Evolutionary conservation across 345 rosid genomes (phyloP).

Genomic region (Rhizophora apiculata): DNA sequence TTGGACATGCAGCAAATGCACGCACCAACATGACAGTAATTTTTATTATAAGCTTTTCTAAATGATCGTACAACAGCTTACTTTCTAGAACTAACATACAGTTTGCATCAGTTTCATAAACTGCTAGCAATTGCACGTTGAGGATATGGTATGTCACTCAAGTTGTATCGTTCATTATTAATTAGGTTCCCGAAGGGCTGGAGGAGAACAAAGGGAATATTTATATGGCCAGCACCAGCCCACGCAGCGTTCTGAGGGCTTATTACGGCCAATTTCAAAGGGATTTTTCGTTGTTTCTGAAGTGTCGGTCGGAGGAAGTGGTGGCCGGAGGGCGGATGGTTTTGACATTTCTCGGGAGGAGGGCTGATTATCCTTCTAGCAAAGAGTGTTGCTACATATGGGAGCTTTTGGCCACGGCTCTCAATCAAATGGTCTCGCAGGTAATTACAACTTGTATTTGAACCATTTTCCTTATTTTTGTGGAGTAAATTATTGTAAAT

Average conservation of each 20-base stretch:
- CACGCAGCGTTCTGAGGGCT: constrained; percentile 33
- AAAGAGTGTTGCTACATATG: constrained; percentile 47
- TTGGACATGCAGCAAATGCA: no score
- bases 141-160: background rate
- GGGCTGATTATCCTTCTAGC: constrained; percentile 41
- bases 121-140: background rate
- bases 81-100: background rate
- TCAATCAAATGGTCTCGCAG: constrained; percentile 46
- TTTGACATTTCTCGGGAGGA: constrained; percentile 43
- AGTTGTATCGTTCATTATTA: no score
- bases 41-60: no score
- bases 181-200: constrained; percentile 47
- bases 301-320: constrained; percentile 46
- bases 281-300: constrained; percentile 42
- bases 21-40: no score
- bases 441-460: constrained; percentile 14
- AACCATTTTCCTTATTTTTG: no score
- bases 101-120: background rate
- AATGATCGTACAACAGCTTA: no score
- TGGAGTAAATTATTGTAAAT: no score
- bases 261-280: constrained; percentile 46
- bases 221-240: constrained; percentile 47
- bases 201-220: constrained; percentile 47
- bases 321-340: constrained; percentile 50
- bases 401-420: constrained; percentile 52